Conservation (phyloP, 1,284 basidiomycete genomes). For the Tremellales sp. region DNA sequence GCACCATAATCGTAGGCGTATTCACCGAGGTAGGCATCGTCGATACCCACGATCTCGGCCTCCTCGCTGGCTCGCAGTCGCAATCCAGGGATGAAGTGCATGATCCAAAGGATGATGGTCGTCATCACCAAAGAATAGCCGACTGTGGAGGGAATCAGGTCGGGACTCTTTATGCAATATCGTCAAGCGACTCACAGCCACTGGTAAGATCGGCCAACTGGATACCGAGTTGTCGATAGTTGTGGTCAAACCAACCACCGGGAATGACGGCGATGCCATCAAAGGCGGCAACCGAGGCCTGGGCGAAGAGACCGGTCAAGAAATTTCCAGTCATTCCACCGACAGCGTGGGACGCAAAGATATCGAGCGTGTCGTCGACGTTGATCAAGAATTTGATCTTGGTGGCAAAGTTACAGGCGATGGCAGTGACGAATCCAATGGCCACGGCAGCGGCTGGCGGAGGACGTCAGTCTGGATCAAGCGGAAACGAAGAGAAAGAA, state of each 20-base stretch:
- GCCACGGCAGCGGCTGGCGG: conserved; percentile 63
- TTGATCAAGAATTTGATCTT: conserved; percentile 68
- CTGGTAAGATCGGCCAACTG: conserved; percentile 66
- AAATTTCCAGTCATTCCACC: conserved; percentile 74
- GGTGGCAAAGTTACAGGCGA: conserved; percentile 87
- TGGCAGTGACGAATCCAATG: conserved; percentile 80
- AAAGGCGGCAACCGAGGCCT: conserved; percentile 73
- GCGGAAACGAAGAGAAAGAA: conserved; percentile 21
- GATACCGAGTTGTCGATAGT: conserved; percentile 69
- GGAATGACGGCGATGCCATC: conserved; percentile 70
- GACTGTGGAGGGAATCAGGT: conserved; percentile 59
- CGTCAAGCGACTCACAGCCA: too few relatives aligned
- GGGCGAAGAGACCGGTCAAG: conserved; percentile 78
- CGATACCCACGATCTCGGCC: conserved; percentile 86
- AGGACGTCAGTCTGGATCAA: neutral
- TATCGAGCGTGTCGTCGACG: conserved; percentile 65
- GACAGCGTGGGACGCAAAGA: conserved; percentile 85
- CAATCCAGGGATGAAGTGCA: conserved; percentile 87
- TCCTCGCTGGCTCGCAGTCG: conserved; percentile 75
- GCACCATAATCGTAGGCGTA: conserved; percentile 87
- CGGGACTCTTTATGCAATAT: too few relatives aligned
- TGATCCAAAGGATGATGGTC: conserved; percentile 80
- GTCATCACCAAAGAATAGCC: conserved; percentile 78
- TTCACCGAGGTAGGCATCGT: conserved; percentile 91
- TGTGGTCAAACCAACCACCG: conserved; percentile 87